Evolutionary conservation across 2,329 filamentous ascomycete species (phyloP).

Genomic region (Xylariaceae sp.): DNA sequence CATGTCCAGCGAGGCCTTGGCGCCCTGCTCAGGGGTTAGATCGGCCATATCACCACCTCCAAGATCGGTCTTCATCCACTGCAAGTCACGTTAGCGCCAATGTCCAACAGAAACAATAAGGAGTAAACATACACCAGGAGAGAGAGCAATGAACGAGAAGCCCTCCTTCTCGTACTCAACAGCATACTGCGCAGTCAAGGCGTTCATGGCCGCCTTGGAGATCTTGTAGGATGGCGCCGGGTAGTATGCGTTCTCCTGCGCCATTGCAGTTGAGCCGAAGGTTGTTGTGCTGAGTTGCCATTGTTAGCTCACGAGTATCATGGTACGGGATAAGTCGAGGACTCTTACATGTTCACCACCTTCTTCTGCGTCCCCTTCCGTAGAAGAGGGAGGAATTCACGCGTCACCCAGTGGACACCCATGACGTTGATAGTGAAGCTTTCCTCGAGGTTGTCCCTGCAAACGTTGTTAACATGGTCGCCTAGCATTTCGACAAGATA

Average conservation of each 20-base stretch:
- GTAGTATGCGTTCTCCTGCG: conserved; percentile 28
- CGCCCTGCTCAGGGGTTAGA: conserved; percentile 37
- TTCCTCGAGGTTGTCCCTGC: conserved; percentile 26
- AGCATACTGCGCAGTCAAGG: conserved; percentile 42
- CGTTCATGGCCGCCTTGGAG: conserved; percentile 44
- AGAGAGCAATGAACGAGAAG: conserved; percentile 41
- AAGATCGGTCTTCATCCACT: conserved; percentile 46
- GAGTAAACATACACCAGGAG: conserved; percentile 38
- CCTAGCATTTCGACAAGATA: no score
- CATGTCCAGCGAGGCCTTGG: conserved; percentile 35
- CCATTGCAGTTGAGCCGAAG: conserved; percentile 18
- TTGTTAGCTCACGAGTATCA: neutral
- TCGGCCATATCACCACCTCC: conserved; percentile 37
- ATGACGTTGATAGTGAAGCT: conserved; percentile 30
- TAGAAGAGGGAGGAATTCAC: conserved; percentile 36
- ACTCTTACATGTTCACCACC: conserved; percentile 37
- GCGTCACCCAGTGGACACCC: conserved; percentile 36
- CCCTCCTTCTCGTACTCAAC: conserved; percentile 36
- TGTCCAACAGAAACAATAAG: no score
- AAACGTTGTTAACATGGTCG: neutral
- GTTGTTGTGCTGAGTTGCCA: conserved; percentile 20
- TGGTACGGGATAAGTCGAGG: neutral
- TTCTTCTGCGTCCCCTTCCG: conserved; percentile 37
- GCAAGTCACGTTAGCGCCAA: neutral
- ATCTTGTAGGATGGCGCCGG: conserved; percentile 31